A percentile compares a stretch with the other conserved stretches of the same genome.
phyloP scores from a whole-genome alignment of 176 grass and related monocot genomes.

The Oryza meyeriana region DNA sequence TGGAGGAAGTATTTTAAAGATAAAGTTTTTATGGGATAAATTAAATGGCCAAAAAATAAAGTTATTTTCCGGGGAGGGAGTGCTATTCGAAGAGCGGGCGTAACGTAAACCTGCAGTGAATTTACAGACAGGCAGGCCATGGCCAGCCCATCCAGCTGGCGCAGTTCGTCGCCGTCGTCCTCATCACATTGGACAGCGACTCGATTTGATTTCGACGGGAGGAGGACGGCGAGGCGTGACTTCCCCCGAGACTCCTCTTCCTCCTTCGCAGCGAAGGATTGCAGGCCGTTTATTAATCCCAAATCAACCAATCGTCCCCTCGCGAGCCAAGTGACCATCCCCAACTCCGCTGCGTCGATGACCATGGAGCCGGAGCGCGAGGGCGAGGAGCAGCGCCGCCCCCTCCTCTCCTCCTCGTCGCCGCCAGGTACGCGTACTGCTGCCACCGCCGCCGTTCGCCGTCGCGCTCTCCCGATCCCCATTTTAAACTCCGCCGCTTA shows the following conservation, averaged over 20 bases:
- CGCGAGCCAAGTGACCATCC: neutral
- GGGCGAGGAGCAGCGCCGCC: constrained; percentile 30
- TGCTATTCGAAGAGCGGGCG: no score
- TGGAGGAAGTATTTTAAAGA: no score
- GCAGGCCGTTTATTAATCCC: neutral
- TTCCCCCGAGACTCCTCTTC: neutral
- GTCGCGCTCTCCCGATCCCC: neutral
- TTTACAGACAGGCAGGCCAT: no score
- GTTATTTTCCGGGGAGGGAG: no score
- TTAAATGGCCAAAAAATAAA: no score
- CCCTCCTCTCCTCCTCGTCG: constrained; percentile 9
- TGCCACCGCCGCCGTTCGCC: neutral
- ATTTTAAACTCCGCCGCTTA: neutral
- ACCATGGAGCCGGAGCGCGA: constrained; percentile 13
- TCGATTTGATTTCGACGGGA: neutral
- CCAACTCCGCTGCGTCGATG: neutral
- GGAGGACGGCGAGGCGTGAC: neutral
- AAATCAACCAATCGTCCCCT: no score
- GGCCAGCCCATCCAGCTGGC: no score
- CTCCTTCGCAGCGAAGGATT: neutral
- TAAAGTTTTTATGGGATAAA: no score
- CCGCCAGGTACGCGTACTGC: neutral
- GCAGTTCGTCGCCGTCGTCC: neutral
- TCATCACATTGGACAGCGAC: neutral
- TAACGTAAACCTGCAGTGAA: no score